phyloP scores from a whole-genome alignment of 108 stramenopile genomes.

The Thalassiosira profunda region DNA sequence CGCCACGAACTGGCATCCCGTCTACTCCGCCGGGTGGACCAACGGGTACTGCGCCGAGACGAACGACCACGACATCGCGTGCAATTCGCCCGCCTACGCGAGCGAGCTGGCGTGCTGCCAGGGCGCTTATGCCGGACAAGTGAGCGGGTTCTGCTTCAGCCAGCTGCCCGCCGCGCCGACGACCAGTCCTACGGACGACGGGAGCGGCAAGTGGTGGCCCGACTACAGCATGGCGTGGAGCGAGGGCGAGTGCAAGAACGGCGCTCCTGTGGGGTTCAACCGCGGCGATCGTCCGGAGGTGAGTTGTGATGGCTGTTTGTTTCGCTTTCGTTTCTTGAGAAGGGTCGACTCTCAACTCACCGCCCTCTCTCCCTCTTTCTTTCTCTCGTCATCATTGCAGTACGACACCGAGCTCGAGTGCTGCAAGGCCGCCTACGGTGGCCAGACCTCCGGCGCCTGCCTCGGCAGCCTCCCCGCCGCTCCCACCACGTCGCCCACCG shows the following conservation, averaged over 20 bases:
- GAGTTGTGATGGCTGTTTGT: too few species aligned
- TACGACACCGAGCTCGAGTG: conserved; percentile 6
- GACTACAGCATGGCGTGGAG: conserved; percentile 11
- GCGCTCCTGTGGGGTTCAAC: conserved; percentile 9
- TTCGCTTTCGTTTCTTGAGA: too few species aligned
- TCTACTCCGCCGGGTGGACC: too few species aligned
- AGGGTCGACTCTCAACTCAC: too few species aligned
- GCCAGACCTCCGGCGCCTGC: conserved; percentile 1
- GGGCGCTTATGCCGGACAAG: conserved; percentile 16
- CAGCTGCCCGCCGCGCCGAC: too few species aligned
- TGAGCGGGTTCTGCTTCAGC: conserved; percentile 14
- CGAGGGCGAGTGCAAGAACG: conserved; percentile 11
- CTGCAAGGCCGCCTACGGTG: neutral
- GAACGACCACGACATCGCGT: too few species aligned
- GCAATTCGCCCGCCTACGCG: conserved; percentile 10
- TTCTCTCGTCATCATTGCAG: too few species aligned
- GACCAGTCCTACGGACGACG: neutral
- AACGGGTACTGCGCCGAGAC: too few species aligned
- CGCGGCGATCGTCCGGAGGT: too few species aligned
- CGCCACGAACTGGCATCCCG: too few species aligned
- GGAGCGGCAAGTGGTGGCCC: conserved; percentile 1
- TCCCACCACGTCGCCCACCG: conserved; percentile 12
- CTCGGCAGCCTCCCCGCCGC: neutral
- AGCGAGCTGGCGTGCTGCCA: conserved; percentile 19
- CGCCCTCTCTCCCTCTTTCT: too few species aligned